These are phyloP conservation scores for Penicillium parvum DNA, from an alignment of 495 filamentous ascomycete genomes.

Conservation along the genomic window DNA sequence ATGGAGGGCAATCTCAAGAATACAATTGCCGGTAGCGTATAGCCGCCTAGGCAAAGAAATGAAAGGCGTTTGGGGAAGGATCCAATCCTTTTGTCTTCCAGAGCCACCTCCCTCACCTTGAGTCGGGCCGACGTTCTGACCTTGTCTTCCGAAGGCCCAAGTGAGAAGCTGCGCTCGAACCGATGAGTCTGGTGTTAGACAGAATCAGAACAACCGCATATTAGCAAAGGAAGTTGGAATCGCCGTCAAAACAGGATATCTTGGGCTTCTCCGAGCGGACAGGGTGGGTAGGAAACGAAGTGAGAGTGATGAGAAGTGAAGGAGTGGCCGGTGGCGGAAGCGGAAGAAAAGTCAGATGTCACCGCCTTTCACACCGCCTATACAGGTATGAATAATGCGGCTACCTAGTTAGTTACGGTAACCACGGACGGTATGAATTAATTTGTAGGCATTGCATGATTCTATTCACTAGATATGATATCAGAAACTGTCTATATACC, in stretches of 20 bases:
- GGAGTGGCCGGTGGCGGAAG: conserved; percentile 11
- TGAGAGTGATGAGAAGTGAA: conserved; percentile 10
- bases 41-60: conserved; percentile 12
- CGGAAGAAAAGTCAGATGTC: conserved; percentile 21
- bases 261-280: too few relatives aligned
- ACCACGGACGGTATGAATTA: too few relatives aligned
- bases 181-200: not conserved
- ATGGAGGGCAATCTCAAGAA: conserved; percentile 30
- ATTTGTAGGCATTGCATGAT: too few relatives aligned
- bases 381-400: too few relatives aligned
- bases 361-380: conserved; percentile 13
- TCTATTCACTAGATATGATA: not conserved
- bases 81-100: conserved; percentile 20
- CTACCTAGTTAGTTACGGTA: too few relatives aligned
- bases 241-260: too few relatives aligned
- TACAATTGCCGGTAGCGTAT: conserved; percentile 26
- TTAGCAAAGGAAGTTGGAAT: not conserved
- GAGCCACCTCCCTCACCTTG: conserved; percentile 19
- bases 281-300: not conserved
- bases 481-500: not conserved
- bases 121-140: conserved; percentile 5
- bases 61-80: conserved; percentile 10
- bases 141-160: not conserved
- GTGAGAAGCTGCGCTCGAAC: too few relatives aligned
- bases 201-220: not conserved